phyloP scores from a whole-genome alignment of 2,329 filamentous ascomycete species.

The Ophiostoma pallidulum region DNA sequence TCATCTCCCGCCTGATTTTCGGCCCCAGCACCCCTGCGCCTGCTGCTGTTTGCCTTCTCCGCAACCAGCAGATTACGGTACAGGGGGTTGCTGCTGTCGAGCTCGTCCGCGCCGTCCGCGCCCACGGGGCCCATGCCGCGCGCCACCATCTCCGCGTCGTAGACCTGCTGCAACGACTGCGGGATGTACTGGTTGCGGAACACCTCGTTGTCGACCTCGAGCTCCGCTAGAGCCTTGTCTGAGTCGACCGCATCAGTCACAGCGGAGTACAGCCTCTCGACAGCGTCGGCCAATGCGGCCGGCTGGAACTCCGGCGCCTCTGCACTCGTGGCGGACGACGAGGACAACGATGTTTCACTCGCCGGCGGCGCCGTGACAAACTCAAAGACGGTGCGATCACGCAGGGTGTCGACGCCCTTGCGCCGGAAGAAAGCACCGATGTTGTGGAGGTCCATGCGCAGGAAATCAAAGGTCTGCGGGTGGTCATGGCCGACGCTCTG shows the following conservation, averaged over 20 bases:
- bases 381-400: constrained; percentile 71
- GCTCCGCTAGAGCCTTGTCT: constrained; percentile 36
- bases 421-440: constrained; percentile 84
- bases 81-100: constrained; percentile 38
- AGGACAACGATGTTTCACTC: too few species aligned
- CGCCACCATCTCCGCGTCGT: constrained; percentile 80
- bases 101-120: constrained; percentile 61
- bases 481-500: constrained; percentile 97
- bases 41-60: constrained; percentile 31
- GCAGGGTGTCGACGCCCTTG: constrained; percentile 71
- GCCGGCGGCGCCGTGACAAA: constrained; percentile 64
- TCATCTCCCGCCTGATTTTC: background rate
- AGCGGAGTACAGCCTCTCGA: constrained; percentile 60
- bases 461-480: constrained; percentile 80
- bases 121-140: constrained; percentile 4
- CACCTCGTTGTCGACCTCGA: constrained; percentile 78
- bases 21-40: background rate
- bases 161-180: constrained; percentile 90
- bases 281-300: constrained; percentile 43
- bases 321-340: too few species aligned
- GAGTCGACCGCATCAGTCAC: constrained; percentile 34
- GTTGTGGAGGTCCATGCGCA: constrained; percentile 98
- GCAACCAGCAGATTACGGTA: constrained; percentile 79
- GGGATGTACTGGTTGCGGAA: constrained; percentile 96
- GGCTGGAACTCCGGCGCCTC: constrained; percentile 29